These are phyloP conservation scores for Aspergillus homomorphus DNA, from an alignment of 495 filamentous ascomycete genomes.

Conservation along the genomic window DNA sequence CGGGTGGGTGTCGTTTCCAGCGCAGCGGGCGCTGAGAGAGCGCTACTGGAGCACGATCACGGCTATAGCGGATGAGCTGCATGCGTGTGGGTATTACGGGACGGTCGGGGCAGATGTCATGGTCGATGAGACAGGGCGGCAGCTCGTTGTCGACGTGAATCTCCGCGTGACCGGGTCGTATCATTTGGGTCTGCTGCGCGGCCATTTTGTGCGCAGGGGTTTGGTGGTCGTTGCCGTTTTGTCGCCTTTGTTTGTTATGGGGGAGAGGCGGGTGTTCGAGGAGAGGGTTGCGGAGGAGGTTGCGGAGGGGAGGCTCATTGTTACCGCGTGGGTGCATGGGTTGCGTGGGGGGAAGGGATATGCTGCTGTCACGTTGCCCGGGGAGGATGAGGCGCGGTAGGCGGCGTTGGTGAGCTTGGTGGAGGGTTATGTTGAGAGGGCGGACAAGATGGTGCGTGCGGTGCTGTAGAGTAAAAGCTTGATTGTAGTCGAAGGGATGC, in stretches of 20 bases:
- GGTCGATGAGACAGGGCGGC: background rate
- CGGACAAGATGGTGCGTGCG: background rate
- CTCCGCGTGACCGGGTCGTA: slow-evolving; percentile 12
- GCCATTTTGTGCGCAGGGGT: slow-evolving; percentile 6
- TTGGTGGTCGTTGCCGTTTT: slow-evolving; percentile 3
- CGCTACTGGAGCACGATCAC: background rate
- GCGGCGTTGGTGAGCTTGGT: background rate
- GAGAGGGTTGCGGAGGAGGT: background rate
- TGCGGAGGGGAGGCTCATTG: background rate
- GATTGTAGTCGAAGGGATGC: too few relatives aligned
- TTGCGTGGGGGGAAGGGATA: background rate
- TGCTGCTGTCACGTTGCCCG: background rate
- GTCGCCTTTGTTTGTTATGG: background rate
- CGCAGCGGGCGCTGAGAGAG: background rate
- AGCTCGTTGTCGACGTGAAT: slow-evolving; percentile 13
- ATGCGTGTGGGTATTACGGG: slow-evolving; percentile 9
- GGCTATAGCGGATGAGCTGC: background rate
- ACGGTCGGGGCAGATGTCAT: slow-evolving; percentile 10
- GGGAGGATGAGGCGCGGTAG: background rate
- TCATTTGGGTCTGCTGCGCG: slow-evolving; percentile 8
- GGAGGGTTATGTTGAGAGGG: background rate
- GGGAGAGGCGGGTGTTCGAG: background rate
- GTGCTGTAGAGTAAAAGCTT: background rate
- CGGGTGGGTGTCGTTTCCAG: slow-evolving; percentile 4
- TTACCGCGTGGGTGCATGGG: slow-evolving; percentile 5